Percentiles rank a stretch among this genome's conserved stretches.
Conservation (phyloP, 108 stramenopile species). For the Nitzschia putrida region DNA sequence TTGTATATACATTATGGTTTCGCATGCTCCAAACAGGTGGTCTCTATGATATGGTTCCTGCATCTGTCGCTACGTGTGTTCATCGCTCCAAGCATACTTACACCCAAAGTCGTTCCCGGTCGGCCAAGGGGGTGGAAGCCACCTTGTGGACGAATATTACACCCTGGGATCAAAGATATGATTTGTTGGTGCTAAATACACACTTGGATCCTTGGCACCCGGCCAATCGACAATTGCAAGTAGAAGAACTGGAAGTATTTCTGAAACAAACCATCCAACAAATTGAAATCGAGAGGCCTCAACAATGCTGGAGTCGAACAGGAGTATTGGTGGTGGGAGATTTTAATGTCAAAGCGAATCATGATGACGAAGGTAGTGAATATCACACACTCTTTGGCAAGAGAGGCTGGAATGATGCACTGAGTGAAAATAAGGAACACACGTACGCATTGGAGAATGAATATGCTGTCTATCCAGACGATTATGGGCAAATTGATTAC, state of each 20-base stretch:
- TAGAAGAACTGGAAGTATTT: conserved; percentile 18
- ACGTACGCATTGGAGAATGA: conserved; percentile 24
- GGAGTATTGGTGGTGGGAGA: conserved; percentile 34
- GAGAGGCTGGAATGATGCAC: conserved; percentile 12
- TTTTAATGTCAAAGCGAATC: conserved; percentile 34
- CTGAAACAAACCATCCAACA: conserved; percentile 11
- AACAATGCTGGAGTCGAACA: conserved; percentile 13
- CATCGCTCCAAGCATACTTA: conserved; percentile 35
- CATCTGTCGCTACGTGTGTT: conserved; percentile 1
- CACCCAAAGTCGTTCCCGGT: conserved; percentile 21
- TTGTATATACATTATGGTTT: conserved; percentile 25
- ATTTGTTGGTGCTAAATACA: conserved; percentile 29
- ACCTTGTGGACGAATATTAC: conserved; percentile 31
- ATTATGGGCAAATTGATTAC: conserved; percentile 40
- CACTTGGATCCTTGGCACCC: conserved; percentile 34
- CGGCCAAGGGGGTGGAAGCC: conserved; percentile 34
- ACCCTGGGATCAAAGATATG: conserved; percentile 3
- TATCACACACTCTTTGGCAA: not conserved
- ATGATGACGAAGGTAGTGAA: not conserved
- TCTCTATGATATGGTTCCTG: conserved; percentile 13
- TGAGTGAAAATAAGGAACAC: not conserved
- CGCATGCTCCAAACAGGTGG: conserved; percentile 30
- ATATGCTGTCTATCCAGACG: conserved; percentile 23
- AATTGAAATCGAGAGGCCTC: conserved; percentile 5
- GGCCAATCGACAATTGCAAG: conserved; percentile 19